Conservation (phyloP, 2,329 filamentous ascomycete genomes). For the Cephalotrichum gorgonifer region DNA sequence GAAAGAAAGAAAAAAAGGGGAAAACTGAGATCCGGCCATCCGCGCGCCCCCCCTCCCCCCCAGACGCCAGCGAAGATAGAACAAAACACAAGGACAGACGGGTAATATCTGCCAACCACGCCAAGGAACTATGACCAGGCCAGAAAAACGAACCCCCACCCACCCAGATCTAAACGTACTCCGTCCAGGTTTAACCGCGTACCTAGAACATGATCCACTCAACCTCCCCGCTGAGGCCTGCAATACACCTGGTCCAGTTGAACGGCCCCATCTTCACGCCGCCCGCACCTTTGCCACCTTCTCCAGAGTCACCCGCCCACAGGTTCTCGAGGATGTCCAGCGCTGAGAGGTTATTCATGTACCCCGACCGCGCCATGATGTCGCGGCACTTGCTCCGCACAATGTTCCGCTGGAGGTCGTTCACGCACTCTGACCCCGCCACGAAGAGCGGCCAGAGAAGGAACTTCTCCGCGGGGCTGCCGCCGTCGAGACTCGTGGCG, state of each 20-base stretch:
- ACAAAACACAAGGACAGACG: not conserved
- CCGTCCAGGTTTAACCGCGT: too few species aligned
- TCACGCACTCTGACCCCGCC: conserved; percentile 78
- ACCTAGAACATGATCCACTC: conserved; percentile 58
- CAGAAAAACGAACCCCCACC: too few species aligned
- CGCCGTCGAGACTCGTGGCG: conserved; percentile 66
- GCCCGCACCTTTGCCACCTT: conserved; percentile 22
- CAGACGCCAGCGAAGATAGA: not conserved
- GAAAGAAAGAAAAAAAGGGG: not conserved
- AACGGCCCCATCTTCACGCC: conserved; percentile 34
- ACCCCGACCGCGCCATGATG: conserved; percentile 80
- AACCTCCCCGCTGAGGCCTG: conserved; percentile 44
- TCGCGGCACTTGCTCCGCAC: conserved; percentile 74
- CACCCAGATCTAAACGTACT: too few species aligned
- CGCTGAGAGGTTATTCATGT: conserved; percentile 85
- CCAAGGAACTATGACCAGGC: too few species aligned
- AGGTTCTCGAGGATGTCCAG: conserved; percentile 78
- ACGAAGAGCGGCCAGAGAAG: conserved; percentile 85
- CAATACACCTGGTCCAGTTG: conserved; percentile 48
- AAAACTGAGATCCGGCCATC: too few species aligned
- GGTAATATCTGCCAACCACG: not conserved
- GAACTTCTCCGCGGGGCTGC: conserved; percentile 70
- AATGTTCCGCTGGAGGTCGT: conserved; percentile 66
- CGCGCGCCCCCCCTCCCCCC: not conserved
- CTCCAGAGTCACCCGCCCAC: conserved; percentile 52